Base-by-base conservation (phyloP, 2,329 filamentous ascomycete species). In the Claviceps sp. region DNA sequence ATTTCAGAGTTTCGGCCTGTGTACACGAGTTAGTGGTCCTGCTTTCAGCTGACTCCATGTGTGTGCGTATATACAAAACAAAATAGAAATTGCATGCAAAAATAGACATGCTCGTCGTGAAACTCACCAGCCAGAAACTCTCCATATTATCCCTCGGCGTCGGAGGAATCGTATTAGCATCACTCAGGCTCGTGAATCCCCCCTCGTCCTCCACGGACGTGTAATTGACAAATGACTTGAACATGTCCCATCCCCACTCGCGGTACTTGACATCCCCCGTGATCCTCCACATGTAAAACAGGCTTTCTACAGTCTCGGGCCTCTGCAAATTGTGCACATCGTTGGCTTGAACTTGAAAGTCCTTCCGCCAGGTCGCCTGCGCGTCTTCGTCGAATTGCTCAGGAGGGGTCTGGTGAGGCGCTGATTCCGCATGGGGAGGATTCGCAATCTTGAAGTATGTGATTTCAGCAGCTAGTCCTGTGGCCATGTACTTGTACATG, bases 241-340 rank as follows among this genome's bases (percentile, higher is more conserved):
- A 98, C 84, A 98, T 97, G 60, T 95, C 85, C 93, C 93, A 98
- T 14, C 93, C 93, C 91, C 91, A 97, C 61, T 96, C 82, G 26
- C 93, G 81, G 68, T 98, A 98, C 58, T 82, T 84, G 41, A 79
- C 74, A 56, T 98, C 90, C 26, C 87, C 88, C 0, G 93, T 98
- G 66, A 98, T 95, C 56, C 93, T 84, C 86, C 91, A 98, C 89
- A 98, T 95, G 72, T 97, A 95, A 63, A 98, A 90, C 55, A 98
- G 72, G 54, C 84, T 90, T 71, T 98, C 93, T n/a, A 96, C 84
- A 0, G 93, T 96, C 72, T 98, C 93, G 0, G 93, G 93, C 36
- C 93, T 81, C 69, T 97, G 93, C 37, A 98, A 75, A 64, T 98
- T 98, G 70, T 97, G 93, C 50, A 77, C 72, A 65, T 98, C 93